Evolutionary conservation across 441 rosid genomes (phyloP), one percentile per base, ranked within the genome.

Genomic region (Populus tomentosa): DNA sequence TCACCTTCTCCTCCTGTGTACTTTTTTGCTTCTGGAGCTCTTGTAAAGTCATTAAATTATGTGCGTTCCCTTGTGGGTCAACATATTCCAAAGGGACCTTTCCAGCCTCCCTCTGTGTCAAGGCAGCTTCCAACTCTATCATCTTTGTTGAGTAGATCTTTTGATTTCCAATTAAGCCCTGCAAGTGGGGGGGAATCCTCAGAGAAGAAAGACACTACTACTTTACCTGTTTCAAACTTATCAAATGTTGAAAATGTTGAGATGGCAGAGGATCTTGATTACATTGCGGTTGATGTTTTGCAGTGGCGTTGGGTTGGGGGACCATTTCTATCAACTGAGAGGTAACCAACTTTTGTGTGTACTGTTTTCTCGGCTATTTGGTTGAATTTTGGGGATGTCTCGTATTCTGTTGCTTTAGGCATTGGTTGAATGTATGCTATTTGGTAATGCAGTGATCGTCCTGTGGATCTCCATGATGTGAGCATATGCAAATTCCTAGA

Each of bases 271-370:
- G 94, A 87, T 84, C 81, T 75, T 76, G 92, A 89, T 75, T 93
- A 87, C 84, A 89, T 94, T 76, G 95, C 97, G 59, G 73, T 73
- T 64, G 99, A 97, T 82, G 87, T 89, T 83, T 86, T 97, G 78
- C 93, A 92, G 64, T 93, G 99, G 98, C 97, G 94, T 70, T 94
- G 96, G 96, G 87, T 87, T 75, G 90, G 92, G 84, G 98, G 89
- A 75, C 90, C 94, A 56, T 84, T 85, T 73, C 72, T 85, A 75
- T 88, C 90, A 63, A 67, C 84, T 83, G 98, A 97, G 81, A 88
- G 95, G 98, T 97, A 87, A 79, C 80, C 75, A 42, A 73, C 78
- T 77, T 82, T 73, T 77, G 32, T 67, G 61, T 30, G 16, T 70
- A 4, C 56, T 9, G 53, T 59, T 62, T 11, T 33, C 28, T 33